A percentile compares a stretch with the other conserved stretches of the same genome.
Evolutionary conservation across 208 protist genomes (phyloP).

Genomic region (Trichomonas tenax): DNA sequence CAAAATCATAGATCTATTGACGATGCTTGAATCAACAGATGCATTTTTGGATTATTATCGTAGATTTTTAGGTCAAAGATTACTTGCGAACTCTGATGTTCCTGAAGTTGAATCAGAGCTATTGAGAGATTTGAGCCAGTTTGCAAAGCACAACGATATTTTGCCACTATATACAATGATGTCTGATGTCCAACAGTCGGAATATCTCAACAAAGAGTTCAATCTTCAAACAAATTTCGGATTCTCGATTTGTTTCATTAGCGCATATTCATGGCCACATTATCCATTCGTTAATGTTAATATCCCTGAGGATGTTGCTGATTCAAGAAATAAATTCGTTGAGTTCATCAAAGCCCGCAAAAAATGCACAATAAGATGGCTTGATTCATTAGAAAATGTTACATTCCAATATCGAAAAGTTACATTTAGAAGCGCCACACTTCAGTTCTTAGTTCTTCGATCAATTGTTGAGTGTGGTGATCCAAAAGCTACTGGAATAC

Average conservation of each 20-base stretch:
- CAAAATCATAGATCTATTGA: neutral
- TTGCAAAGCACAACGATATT: neutral
- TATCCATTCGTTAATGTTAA: neutral
- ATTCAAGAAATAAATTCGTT: neutral
- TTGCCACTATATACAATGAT: neutral
- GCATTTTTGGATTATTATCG: neutral
- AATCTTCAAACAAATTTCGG: neutral
- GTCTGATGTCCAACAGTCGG: neutral
- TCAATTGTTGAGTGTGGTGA: neutral
- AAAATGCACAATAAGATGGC: neutral
- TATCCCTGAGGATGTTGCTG: neutral
- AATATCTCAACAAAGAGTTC: neutral
- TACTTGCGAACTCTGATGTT: neutral
- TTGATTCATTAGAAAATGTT: neutral
- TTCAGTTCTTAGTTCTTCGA: neutral
- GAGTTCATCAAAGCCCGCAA: neutral
- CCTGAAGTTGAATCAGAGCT: neutral
- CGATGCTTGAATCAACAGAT: neutral
- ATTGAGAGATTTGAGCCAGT: neutral
- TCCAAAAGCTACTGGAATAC: neutral
- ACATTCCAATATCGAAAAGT: neutral
- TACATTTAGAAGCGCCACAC: neutral
- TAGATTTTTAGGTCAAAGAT: neutral
- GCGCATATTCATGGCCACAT: neutral
- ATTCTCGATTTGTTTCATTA: neutral